Evolutionary conservation across 306 rosid genomes (phyloP).

Genomic region (Cicer pinnatifidum): DNA sequence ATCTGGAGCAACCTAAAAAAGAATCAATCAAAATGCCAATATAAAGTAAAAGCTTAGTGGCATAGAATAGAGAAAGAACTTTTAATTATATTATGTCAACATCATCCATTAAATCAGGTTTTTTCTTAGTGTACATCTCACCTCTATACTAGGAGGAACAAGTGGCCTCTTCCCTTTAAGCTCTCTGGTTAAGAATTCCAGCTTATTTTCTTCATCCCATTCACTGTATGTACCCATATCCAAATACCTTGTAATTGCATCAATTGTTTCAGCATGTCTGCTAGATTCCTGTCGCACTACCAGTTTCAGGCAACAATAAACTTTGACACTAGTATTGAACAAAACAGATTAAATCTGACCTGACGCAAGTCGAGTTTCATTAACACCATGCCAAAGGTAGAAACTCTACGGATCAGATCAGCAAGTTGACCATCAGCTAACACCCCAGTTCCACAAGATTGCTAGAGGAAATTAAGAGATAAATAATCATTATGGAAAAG

Average conservation of each 20-base stretch:
- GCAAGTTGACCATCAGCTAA: constrained; percentile 86
- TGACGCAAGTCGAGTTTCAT: constrained; percentile 91
- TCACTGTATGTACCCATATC: constrained; percentile 74
- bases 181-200: constrained; percentile 72
- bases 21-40: constrained; percentile 19
- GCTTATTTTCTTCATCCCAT: constrained; percentile 85
- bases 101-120: too few species aligned
- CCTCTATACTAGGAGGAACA: constrained; percentile 73
- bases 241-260: constrained; percentile 71
- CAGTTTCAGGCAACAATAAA: constrained; percentile 43
- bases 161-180: constrained; percentile 83
- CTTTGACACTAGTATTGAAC: constrained; percentile 21
- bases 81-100: too few species aligned
- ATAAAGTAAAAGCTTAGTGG: constrained; percentile 10
- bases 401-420: constrained; percentile 78
- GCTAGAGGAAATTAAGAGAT: constrained; percentile 58
- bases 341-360: constrained; percentile 48
- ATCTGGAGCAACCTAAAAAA: constrained; percentile 72
- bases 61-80: not conserved
- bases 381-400: constrained; percentile 62
- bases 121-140: constrained; percentile 40
- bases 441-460: constrained; percentile 81
- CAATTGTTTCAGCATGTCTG: constrained; percentile 81
- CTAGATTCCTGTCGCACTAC: constrained; percentile 68
- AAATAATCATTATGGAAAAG: constrained; percentile 17